Percentiles rank a stretch among this genome's conserved stretches.
phyloP scores from a whole-genome alignment of 2,329 filamentous ascomycete genomes.

The Verticillium isaacii region DNA sequence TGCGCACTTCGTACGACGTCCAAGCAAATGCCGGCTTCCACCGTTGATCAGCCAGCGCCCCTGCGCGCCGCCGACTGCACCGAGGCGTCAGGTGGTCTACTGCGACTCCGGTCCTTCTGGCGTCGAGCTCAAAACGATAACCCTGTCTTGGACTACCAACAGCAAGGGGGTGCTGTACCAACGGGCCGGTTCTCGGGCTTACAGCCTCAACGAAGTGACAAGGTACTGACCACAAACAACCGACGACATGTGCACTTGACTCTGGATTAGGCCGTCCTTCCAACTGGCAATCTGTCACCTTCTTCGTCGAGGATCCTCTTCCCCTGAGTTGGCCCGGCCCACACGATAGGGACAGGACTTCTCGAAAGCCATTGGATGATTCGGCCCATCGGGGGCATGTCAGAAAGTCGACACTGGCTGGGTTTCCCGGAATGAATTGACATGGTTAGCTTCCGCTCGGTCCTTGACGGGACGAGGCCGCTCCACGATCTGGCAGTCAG shows the following conservation, averaged over 20 bases:
- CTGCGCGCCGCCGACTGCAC: neutral
- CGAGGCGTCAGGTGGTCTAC: neutral
- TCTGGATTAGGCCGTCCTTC: neutral
- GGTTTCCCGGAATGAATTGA: neutral
- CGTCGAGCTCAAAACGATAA: neutral
- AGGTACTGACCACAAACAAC: neutral
- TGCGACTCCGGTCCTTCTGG: neutral
- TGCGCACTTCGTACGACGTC: neutral
- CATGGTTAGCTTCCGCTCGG: neutral
- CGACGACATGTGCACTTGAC: neutral
- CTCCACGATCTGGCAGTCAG: neutral
- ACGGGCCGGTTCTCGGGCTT: neutral
- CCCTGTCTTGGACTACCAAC: neutral
- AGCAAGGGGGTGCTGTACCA: neutral
- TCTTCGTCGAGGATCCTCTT: neutral
- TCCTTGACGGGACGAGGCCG: neutral
- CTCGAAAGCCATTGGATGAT: slow-evolving; percentile 5
- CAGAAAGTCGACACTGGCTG: neutral
- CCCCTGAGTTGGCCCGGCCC: neutral
- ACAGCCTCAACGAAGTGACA: neutral
- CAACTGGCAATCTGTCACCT: neutral
- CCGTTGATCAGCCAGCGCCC: neutral
- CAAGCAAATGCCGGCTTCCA: neutral
- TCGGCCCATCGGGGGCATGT: slow-evolving; percentile 1
- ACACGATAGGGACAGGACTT: neutral